Base-by-base conservation (phyloP, 306 rosid genomes). In the Lathyrus sativus region DNA sequence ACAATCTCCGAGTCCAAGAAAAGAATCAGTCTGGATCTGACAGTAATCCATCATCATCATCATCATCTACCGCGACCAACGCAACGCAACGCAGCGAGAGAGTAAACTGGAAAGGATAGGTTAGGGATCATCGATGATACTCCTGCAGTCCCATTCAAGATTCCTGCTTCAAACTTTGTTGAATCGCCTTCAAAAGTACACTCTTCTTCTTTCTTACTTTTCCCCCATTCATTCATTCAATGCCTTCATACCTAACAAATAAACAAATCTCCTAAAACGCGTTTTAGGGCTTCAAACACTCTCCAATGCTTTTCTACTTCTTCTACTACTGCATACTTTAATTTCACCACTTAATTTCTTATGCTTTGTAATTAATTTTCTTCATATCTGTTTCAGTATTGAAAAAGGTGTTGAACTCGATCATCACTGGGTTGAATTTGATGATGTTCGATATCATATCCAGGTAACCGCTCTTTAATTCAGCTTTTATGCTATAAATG, bases 361-460 rank as follows among this genome's bases (percentile, higher is more conserved):
- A 39, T 31, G 35, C 35, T 31, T 31, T 31, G 6, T 4, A 31
- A 31, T 11, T 42, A 11, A 42, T 11, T 5, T 12, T 44, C 17
- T 45, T n/a, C 2, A n/a, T 45, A 17, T 53, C 71, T 43, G 45
- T 75, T 78, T 49, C 71, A 93, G 98, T 83, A 81, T 93, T 61
- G 96, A 93, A 53, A 93, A 93, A 48, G 90, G 85, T 6, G 83
- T 88, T 73, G 98, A 93, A 68, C 69, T 88, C 66, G 98, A 93
- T 84, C 92, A 74, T 85, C 86, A 88, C 51, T 90, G 97, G 98
- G 89, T 91, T 62, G 97, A 93, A 82, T 93, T 93, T 83, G 90
- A 82, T 63, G 97, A 93, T 83, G 86, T 90, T 45, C 90, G 98
- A 70, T 93, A 83, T 80, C 98, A 93, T 82, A 68, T 88, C 74